Base-by-base conservation (phyloP, 495 filamentous ascomycete species). In the Hypoxylon intermedium region DNA sequence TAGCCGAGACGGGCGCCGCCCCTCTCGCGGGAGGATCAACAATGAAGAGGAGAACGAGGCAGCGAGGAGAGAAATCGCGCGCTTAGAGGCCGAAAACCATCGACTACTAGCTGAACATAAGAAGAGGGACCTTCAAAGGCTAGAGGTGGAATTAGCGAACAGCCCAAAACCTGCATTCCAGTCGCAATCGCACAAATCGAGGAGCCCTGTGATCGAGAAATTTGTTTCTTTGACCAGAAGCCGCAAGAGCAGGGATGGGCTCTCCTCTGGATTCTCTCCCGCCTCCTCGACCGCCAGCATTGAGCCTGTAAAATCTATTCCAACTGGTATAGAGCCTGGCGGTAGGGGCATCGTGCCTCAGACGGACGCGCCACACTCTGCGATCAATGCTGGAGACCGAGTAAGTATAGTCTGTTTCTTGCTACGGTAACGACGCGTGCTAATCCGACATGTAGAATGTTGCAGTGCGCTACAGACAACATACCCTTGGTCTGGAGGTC, bases 311-410 rank as follows among this genome's bases (percentile, higher is more conserved):
- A 64, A 53, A 44, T 33, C 44, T 30, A 31, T 52, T 28, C 46
- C 45, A 11, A 45, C 51, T 18, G 63, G 69, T 21, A 74, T 74
- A 56, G 73, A 74, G 44, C 46, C 68, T 12, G 71, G 65, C 31
- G 71, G 69, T 1, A 63, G 54, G 18, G 78, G 78, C 0, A 74
- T 83, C 37, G 80, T 87, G 4, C 86, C 88, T 46, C 85, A 86
- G 28, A 85, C 81, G 38, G 91, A 95, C 78, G 90, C 90, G 2
- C 92, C 92, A 6, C 77, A 87, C 2, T 92, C 90, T n/a, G 90
- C 91, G 21, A 85, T 90, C 63, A 95, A 95, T 78, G 84, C 88
- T 45, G 88, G 86, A 28, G 89, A 90, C 58, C 79, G 91, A 59
- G 85, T 86, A 73, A 75, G 80, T 76, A 24, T 53, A 11, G 54